A percentile compares a stretch with the other conserved stretches of the same genome.
phyloP scores from a whole-genome alignment of 2,329 filamentous ascomycete genomes.

The Colletotrichum acutatum region DNA sequence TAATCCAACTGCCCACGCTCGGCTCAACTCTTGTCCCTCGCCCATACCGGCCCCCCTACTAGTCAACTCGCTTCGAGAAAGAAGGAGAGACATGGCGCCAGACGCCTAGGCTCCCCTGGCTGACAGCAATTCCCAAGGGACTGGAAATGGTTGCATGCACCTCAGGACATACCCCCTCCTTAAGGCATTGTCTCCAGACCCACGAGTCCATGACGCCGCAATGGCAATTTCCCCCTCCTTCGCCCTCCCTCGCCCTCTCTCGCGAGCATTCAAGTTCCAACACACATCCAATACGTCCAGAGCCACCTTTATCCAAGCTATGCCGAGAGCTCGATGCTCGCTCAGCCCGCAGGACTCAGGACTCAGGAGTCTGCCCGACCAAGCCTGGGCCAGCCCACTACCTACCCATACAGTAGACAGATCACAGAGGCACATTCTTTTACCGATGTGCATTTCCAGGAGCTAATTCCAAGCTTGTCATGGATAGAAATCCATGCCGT shows the following conservation, averaged over 20 bases:
- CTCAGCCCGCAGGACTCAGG: slow-evolving; percentile 5
- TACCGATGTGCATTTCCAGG: slow-evolving; percentile 9
- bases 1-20: neutral
- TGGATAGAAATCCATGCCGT: slow-evolving; percentile 16
- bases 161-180: slow-evolving; percentile 23
- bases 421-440: neutral
- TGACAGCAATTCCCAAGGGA: slow-evolving; percentile 31
- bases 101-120: slow-evolving; percentile 14
- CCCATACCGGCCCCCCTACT: slow-evolving; percentile 8
- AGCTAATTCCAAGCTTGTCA: neutral
- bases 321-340: slow-evolving; percentile 3
- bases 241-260: slow-evolving; percentile 16
- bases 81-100: slow-evolving; percentile 5
- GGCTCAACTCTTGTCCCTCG: slow-evolving; percentile 1
- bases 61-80: neutral
- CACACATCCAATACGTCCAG: neutral
- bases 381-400: neutral
- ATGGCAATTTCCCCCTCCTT: neutral
- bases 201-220: slow-evolving; percentile 10
- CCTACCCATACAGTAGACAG: neutral
- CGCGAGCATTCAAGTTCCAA: slow-evolving; percentile 4
- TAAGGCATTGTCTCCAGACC: slow-evolving; percentile 28
- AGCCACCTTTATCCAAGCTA: slow-evolving; percentile 1
- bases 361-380: neutral
- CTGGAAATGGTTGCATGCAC: slow-evolving; percentile 36